Conservation (phyloP, 1,139 yeast genomes). For the Sugiyamaella sp. region DNA sequence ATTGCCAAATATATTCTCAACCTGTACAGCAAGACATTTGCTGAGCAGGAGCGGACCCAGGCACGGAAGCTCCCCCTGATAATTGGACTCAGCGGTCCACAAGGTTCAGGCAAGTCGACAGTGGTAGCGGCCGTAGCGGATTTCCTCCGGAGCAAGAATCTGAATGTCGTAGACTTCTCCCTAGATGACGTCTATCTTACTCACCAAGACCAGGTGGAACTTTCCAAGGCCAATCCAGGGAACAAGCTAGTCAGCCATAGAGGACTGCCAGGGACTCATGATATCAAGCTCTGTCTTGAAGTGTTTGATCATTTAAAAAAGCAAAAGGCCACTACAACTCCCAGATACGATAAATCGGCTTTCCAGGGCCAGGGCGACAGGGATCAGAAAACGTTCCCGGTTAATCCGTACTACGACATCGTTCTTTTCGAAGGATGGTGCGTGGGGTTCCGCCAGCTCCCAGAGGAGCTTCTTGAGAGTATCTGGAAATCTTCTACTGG, state of each 20-base stretch:
- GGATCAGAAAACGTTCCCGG: constrained; percentile 32
- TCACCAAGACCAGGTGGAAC: constrained; percentile 55
- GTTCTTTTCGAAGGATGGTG: constrained; percentile 95
- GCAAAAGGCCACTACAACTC: constrained; percentile 49
- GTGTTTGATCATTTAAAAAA: constrained; percentile 36
- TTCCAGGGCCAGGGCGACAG: constrained; percentile 82
- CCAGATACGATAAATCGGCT: constrained; percentile 79
- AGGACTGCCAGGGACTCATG: constrained; percentile 96
- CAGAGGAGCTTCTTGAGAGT: constrained; percentile 38
- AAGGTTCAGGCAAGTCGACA: constrained; percentile 89
- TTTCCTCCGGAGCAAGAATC: constrained; percentile 47
- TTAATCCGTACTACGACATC: constrained; percentile 54
- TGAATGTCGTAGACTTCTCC: constrained; percentile 61
- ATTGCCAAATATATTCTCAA: constrained; percentile 20
- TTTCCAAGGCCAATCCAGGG: constrained; percentile 47
- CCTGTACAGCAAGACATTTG: background rate
- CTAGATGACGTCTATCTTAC: constrained; percentile 87
- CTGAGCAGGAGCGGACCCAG: constrained; percentile 1
- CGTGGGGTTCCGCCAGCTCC: constrained; percentile 65
- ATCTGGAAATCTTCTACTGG: constrained; percentile 22
- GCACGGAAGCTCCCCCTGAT: constrained; percentile 51
- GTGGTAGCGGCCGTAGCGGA: constrained; percentile 53
- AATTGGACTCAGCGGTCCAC: constrained; percentile 83
- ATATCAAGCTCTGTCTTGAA: constrained; percentile 49
- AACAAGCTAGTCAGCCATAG: constrained; percentile 72